Percentiles rank a stretch among this genome's conserved stretches.
Conservation (phyloP, 805 yeast genomes). For the Wilhelminamyces savonicus region DNA sequence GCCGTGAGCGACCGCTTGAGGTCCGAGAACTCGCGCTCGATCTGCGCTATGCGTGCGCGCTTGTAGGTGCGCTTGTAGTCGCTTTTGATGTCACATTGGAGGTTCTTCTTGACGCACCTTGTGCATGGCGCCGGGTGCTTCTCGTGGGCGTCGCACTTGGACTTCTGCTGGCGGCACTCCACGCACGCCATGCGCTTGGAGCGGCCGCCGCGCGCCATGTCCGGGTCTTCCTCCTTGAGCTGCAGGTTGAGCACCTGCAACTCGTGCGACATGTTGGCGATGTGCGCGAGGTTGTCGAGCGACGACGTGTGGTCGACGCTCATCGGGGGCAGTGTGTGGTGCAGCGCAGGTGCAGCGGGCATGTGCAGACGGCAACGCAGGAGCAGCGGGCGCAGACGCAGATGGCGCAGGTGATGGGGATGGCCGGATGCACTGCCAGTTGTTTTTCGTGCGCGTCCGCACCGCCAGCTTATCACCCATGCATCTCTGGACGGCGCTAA, state of each 20-base stretch:
- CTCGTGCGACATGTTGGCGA: conserved; percentile 40
- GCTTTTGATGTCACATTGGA: conserved; percentile 66
- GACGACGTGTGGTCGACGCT: conserved; percentile 15
- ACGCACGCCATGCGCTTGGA: conserved; percentile 79
- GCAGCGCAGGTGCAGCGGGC: too few relatives aligned
- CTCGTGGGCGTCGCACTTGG: conserved; percentile 81
- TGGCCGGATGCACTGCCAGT: neutral
- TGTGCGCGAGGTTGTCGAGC: conserved; percentile 35
- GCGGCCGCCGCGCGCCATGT: conserved; percentile 7
- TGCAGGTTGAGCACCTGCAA: conserved; percentile 25
- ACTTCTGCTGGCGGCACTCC: conserved; percentile 94
- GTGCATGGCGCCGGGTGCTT: conserved; percentile 75
- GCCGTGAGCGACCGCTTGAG: conserved; percentile 47
- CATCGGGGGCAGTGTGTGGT: too few relatives aligned
- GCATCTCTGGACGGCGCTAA: conserved; percentile 31
- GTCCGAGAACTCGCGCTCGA: conserved; percentile 75
- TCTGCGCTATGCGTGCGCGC: conserved; percentile 75
- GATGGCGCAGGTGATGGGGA: conserved; percentile 4
- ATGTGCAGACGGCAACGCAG: neutral
- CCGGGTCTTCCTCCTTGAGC: conserved; percentile 7
- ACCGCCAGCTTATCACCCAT: conserved; percentile 6
- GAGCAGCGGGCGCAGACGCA: conserved; percentile 5
- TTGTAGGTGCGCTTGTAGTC: conserved; percentile 88
- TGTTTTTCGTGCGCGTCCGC: too few relatives aligned
- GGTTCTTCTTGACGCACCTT: conserved; percentile 66